A percentile compares a stretch with the other conserved stretches of the same genome.
Conservation (phyloP, 208 protist species). For the Acanthamoeba lenticulata region DNA sequence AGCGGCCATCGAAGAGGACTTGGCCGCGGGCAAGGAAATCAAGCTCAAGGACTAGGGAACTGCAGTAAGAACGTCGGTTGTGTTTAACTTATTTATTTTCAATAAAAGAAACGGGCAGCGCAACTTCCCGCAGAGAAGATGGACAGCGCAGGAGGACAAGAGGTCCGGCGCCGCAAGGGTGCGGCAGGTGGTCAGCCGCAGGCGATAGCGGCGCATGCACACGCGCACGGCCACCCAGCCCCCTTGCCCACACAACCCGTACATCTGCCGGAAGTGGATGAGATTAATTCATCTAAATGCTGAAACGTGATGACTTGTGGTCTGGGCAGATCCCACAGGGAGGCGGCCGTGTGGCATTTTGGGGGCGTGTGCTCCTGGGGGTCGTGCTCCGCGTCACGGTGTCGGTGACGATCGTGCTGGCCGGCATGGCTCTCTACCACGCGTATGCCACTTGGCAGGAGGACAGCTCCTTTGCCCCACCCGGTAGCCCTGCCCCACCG, state of each 20-base stretch:
- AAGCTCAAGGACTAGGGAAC: not conserved
- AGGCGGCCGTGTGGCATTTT: not conserved
- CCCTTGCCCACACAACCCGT: too few relatives aligned
- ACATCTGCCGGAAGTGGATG: too few relatives aligned
- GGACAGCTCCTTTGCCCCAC: not conserved
- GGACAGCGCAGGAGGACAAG: too few relatives aligned
- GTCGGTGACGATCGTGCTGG: not conserved
- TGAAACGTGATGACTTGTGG: not conserved
- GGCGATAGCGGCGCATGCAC: too few relatives aligned
- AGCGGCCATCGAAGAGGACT: not conserved
- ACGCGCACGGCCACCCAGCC: too few relatives aligned
- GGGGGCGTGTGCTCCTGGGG: not conserved
- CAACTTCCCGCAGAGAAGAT: too few relatives aligned
- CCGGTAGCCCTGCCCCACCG: not conserved
- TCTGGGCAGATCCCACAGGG: not conserved
- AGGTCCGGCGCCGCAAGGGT: too few relatives aligned
- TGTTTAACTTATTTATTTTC: too few relatives aligned
- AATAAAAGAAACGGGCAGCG: too few relatives aligned
- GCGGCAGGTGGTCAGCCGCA: too few relatives aligned
- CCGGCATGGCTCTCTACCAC: not conserved
- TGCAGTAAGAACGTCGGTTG: too few relatives aligned
- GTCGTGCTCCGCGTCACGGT: not conserved
- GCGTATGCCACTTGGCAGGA: not conserved
- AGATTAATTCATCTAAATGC: too few relatives aligned
- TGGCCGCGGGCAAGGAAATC: not conserved